These are phyloP conservation scores for Polyporus arcularius DNA, from an alignment of 768 basidiomycete genomes.

Conservation along the genomic window DNA sequence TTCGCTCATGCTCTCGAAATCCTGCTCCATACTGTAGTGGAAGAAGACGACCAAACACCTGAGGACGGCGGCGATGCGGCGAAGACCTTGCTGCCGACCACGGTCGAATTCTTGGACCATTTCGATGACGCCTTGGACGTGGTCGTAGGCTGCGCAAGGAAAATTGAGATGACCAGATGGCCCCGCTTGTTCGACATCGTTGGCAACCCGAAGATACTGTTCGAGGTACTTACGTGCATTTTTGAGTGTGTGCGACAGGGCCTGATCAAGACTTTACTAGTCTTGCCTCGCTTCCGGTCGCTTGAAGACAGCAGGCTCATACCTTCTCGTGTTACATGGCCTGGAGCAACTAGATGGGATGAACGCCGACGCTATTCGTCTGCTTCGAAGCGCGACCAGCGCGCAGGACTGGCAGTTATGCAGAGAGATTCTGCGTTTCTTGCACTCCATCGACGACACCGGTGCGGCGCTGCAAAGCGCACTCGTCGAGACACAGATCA, in stretches of 20 bases:
- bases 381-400: slow-evolving; percentile 75
- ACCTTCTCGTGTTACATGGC: slow-evolving; percentile 91
- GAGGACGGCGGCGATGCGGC: slow-evolving; percentile 27
- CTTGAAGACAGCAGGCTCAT: slow-evolving; percentile 88
- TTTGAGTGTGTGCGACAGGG: background rate
- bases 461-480: slow-evolving; percentile 70
- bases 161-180: slow-evolving; percentile 95
- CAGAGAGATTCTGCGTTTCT: slow-evolving; percentile 87
- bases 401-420: slow-evolving; percentile 89
- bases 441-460: slow-evolving; percentile 89
- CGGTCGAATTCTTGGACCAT: slow-evolving; percentile 91
- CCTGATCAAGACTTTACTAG: slow-evolving; percentile 38
- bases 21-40: slow-evolving; percentile 89
- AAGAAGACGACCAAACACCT: slow-evolving; percentile 61
- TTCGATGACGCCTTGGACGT: slow-evolving; percentile 91
- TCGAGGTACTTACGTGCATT: slow-evolving; percentile 64
- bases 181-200: slow-evolving; percentile 84
- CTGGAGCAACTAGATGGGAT: slow-evolving; percentile 86
- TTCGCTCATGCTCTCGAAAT: slow-evolving; percentile 95
- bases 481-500: slow-evolving; percentile 51
- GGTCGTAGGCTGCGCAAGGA: slow-evolving; percentile 93
- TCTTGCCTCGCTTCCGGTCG: slow-evolving; percentile 70
- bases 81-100: slow-evolving; percentile 54
- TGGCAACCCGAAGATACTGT: slow-evolving; percentile 86
- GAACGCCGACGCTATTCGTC: slow-evolving; percentile 76